Evolutionary conservation across 768 basidiomycete species (phyloP).

Genomic region (Lanmaoa rubissima): DNA sequence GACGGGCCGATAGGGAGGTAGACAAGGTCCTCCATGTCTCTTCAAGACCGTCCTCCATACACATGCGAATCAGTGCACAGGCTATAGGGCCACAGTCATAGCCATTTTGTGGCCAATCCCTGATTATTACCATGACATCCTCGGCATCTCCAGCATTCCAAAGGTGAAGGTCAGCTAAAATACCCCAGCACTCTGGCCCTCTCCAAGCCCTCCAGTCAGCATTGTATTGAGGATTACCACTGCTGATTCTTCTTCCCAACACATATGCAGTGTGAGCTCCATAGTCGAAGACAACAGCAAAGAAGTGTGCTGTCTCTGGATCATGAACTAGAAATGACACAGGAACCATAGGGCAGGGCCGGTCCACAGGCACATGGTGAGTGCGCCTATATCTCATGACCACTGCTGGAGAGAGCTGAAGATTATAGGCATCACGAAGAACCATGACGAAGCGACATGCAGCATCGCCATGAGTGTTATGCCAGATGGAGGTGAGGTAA

Average conservation of each 20-base stretch:
- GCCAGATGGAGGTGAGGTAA: slow-evolving; percentile 2
- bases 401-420: background rate
- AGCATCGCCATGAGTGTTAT: background rate
- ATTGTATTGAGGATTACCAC: background rate
- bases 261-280: background rate
- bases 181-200: background rate
- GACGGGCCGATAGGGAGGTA: background rate
- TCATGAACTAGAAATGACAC: background rate
- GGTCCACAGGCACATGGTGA: background rate
- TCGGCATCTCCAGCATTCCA: background rate
- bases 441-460: background rate
- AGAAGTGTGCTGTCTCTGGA: background rate
- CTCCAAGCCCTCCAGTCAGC: background rate
- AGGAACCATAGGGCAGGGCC: background rate
- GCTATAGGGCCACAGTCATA: background rate
- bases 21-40: background rate
- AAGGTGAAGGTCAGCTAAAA: background rate
- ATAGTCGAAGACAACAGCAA: background rate
- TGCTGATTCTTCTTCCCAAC: background rate
- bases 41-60: background rate
- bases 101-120: background rate
- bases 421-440: background rate
- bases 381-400: background rate
- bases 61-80: background rate
- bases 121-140: background rate